Conservation (phyloP, 495 filamentous ascomycete species). For the Cercophora scortea region DNA sequence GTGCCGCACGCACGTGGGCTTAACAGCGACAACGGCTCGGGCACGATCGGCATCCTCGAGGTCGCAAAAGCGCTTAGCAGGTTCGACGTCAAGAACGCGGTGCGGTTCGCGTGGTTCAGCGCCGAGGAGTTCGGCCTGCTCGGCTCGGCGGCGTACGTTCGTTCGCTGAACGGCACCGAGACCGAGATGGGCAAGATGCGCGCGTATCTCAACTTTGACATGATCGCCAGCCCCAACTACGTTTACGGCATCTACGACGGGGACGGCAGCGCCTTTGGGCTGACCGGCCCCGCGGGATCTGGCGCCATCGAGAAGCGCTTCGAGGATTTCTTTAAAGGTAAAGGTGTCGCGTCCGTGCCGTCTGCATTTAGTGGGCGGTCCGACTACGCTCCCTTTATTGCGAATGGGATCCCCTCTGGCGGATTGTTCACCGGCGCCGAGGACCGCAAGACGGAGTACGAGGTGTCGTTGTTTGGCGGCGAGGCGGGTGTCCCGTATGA, state of each 20-base stretch:
- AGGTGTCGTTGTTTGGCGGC: conserved; percentile 53
- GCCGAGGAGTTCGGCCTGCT: conserved; percentile 60
- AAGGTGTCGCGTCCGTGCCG: conserved; percentile 34
- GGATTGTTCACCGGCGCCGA: conserved; percentile 68
- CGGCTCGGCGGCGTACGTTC: conserved; percentile 55
- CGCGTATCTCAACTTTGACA: conserved; percentile 72
- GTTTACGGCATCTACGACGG: conserved; percentile 64
- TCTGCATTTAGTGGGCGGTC: conserved; percentile 56
- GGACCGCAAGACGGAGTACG: conserved; percentile 51
- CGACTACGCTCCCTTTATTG: conserved; percentile 63
- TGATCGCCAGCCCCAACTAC: conserved; percentile 71
- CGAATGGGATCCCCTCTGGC: conserved; percentile 53
- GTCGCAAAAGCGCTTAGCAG: conserved; percentile 52
- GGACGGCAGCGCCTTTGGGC: conserved; percentile 54
- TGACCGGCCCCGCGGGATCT: conserved; percentile 55
- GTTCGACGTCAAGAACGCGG: conserved; percentile 54
- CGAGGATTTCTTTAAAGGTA: conserved; percentile 47
- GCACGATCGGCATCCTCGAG: conserved; percentile 55
- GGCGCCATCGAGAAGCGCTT: conserved; percentile 57
- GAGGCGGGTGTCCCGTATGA: conserved; percentile 52
- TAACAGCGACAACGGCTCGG: conserved; percentile 43
- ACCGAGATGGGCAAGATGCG: conserved; percentile 45
- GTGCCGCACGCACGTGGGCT: no score
- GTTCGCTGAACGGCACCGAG: conserved; percentile 26
- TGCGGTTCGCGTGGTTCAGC: conserved; percentile 64